Evolutionary conservation across 257 asterid species (phyloP).

Genomic region (Solanum dulcamara): DNA sequence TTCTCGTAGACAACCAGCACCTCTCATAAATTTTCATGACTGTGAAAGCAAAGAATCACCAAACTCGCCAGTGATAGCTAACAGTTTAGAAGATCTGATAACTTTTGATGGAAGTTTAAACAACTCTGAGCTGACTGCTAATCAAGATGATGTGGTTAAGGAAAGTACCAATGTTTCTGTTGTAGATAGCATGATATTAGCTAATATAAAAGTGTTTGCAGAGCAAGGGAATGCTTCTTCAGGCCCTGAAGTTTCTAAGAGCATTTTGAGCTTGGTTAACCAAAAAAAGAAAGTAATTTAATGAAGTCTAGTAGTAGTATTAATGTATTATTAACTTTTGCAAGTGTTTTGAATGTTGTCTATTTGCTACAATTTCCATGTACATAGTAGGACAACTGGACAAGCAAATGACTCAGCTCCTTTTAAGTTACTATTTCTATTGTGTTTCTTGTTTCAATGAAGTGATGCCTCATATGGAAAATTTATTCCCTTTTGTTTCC

Average conservation of each 20-base stretch:
- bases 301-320: not conserved
- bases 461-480: not conserved
- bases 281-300: slow-evolving; percentile 22
- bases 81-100: slow-evolving; percentile 41
- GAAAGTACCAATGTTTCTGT: not conserved
- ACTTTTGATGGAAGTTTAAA: slow-evolving; percentile 33
- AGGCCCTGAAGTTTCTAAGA: slow-evolving; percentile 1
- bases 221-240: slow-evolving; percentile 16
- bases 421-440: not conserved
- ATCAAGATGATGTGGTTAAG: slow-evolving; percentile 12
- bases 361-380: not conserved
- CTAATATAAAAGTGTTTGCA: slow-evolving; percentile 31
- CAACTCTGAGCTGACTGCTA: not conserved
- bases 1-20: slow-evolving; percentile 13
- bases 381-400: not conserved
- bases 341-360: not conserved
- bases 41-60: slow-evolving; percentile 1
- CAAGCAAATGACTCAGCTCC: not conserved
- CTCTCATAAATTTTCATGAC: slow-evolving; percentile 40
- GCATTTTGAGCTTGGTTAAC: slow-evolving; percentile 21
- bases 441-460: not conserved
- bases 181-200: slow-evolving; percentile 45
- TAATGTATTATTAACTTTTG: not conserved
- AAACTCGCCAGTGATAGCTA: slow-evolving; percentile 1
- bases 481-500: not conserved